Percentiles rank a stretch among this genome's conserved stretches.
phyloP scores from a whole-genome alignment of 164 flowering plant species.

The Liquidambar formosana region DNA sequence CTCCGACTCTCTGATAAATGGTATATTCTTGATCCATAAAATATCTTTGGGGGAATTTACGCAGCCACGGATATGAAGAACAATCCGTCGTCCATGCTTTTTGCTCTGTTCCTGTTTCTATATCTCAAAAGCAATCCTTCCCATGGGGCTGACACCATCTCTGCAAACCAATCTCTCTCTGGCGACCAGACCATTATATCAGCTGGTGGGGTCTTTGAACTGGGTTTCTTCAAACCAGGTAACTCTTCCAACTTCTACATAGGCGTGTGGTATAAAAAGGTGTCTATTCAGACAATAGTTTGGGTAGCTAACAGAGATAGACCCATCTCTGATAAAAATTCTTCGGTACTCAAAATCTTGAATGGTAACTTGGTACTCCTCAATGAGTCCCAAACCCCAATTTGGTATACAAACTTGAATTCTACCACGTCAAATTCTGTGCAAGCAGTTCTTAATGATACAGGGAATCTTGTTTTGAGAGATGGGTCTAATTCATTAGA shows the following conservation, averaged over 20 bases:
- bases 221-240: slow-evolving; percentile 56
- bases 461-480: slow-evolving; percentile 4
- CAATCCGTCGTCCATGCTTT: too few species aligned
- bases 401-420: slow-evolving; percentile 4
- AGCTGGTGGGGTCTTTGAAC: slow-evolving; percentile 31
- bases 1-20: too few species aligned
- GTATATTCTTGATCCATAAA: too few species aligned
- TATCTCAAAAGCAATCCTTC: slow-evolving; percentile 9
- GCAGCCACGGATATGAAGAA: too few species aligned
- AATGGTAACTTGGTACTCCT: slow-evolving; percentile 1
- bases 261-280: slow-evolving; percentile 10
- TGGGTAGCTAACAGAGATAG: slow-evolving; percentile 7
- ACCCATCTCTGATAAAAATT: not conserved
- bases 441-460: not conserved
- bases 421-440: not conserved
- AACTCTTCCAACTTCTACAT: not conserved
- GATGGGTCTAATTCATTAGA: not conserved
- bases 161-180: slow-evolving; percentile 32
- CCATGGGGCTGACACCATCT: slow-evolving; percentile 34
- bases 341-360: not conserved
- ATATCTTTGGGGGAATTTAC: too few species aligned
- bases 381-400: not conserved
- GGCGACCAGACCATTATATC: slow-evolving; percentile 51
- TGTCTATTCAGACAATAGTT: not conserved
- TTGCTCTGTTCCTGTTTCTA: too few species aligned